Evolutionary conservation across 106 monocot species (phyloP).

Genomic region (Platanthera guangdongensis): DNA sequence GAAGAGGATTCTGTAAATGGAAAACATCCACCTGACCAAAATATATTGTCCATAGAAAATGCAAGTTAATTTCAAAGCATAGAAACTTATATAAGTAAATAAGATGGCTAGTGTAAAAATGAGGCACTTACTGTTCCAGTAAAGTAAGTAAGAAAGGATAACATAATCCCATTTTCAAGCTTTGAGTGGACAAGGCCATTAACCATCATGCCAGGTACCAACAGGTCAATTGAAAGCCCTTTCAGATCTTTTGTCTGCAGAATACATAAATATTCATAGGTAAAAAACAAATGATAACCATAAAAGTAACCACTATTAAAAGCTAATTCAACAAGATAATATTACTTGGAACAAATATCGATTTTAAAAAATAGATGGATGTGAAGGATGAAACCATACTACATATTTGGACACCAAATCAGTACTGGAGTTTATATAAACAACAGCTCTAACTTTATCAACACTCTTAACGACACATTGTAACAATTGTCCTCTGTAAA

Average conservation of each 20-base stretch:
- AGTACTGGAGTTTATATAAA: slow-evolving; percentile 39
- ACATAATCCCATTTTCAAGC: slow-evolving; percentile 88
- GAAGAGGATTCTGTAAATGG: slow-evolving; percentile 57
- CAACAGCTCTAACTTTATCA: slow-evolving; percentile 58
- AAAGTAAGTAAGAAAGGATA: slow-evolving; percentile 94
- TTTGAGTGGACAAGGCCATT: slow-evolving; percentile 63
- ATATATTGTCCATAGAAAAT: not conserved
- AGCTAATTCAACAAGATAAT: not conserved
- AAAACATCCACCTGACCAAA: slow-evolving; percentile 74
- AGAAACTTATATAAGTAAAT: slow-evolving; percentile 1
- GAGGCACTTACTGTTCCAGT: slow-evolving; percentile 72
- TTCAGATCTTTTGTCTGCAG: slow-evolving; percentile 68
- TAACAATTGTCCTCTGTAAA: slow-evolving; percentile 42
- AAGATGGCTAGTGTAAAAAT: not conserved
- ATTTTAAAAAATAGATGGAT: not conserved
- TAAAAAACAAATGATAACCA: not conserved
- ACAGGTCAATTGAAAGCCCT: slow-evolving; percentile 80
- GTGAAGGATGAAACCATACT: slow-evolving; percentile 34
- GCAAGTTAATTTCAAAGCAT: not conserved
- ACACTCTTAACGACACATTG: slow-evolving; percentile 66
- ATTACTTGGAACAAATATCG: not conserved
- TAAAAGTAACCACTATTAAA: not conserved
- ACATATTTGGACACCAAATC: slow-evolving; percentile 56
- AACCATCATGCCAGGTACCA: slow-evolving; percentile 96
- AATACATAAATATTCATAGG: slow-evolving; percentile 3